Conservation (phyloP, 768 basidiomycete species). For the Leccinellum rugosiceps region DNA sequence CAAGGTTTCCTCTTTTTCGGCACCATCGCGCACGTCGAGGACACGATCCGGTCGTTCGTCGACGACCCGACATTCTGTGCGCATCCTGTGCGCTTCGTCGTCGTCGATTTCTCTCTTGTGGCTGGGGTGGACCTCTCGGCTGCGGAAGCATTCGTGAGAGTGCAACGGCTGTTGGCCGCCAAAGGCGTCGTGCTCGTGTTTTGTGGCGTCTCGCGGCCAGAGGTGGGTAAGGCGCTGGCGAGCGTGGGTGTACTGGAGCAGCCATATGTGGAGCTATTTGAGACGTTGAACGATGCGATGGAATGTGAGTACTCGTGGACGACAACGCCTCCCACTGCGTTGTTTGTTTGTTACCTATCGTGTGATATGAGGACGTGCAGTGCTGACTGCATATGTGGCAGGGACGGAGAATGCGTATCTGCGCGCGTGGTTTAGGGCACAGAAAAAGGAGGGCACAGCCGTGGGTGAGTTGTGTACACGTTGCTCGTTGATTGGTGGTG, state of each 20-base stretch:
- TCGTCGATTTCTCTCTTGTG: conserved; percentile 83
- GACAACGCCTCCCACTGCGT: not conserved
- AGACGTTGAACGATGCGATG: conserved; percentile 82
- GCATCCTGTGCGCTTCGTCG: conserved; percentile 83
- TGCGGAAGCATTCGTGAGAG: conserved; percentile 90
- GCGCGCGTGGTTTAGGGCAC: conserved; percentile 70
- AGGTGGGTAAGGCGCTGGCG: conserved; percentile 67
- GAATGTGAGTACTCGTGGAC: conserved; percentile 65
- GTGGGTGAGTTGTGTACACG: conserved; percentile 38
- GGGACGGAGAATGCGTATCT: conserved; percentile 96
- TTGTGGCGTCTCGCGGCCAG: conserved; percentile 71
- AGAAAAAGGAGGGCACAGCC: conserved; percentile 50
- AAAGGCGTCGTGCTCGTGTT: conserved; percentile 84
- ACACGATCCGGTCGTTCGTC: conserved; percentile 74
- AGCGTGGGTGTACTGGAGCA: conserved; percentile 80
- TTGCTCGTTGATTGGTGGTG: not conserved
- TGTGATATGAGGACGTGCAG: not conserved
- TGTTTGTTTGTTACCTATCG: not conserved
- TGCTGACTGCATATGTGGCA: conserved; percentile 17
- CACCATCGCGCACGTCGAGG: conserved; percentile 88
- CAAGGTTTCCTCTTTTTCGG: conserved; percentile 96
- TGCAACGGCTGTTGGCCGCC: conserved; percentile 75
- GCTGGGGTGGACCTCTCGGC: conserved; percentile 92
- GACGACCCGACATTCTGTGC: conserved; percentile 66
- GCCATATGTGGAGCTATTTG: conserved; percentile 77